Evolutionary conservation across 768 basidiomycete species (phyloP), one percentile per base, ranked within the genome.

Genomic region (Termitomyces titanicus): DNA sequence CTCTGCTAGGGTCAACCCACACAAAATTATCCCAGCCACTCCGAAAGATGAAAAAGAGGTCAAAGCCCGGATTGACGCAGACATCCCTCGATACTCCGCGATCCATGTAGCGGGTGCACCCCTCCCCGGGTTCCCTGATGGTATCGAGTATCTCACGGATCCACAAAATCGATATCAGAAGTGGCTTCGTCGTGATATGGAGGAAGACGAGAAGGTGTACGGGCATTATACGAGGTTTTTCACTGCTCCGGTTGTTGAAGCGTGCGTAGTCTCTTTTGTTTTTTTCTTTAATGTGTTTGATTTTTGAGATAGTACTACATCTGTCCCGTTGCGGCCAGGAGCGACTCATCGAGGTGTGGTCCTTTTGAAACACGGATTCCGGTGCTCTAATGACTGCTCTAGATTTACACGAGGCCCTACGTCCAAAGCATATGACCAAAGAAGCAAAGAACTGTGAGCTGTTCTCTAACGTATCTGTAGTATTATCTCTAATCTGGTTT

Each of bases 161-260:
- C 85, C 88, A 1, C 68, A 67, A 54, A 81, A 79, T 48, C 66
- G 72, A 11, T 80, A 75, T 53, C 79, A 81, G 61, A 53, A 48
- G 53, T 70, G 68, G 63, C 50, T 76, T 43, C 63, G 74, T 24
- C 48, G 63, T 8, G 56, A 50, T 0, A 66, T 70, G 68, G 72
- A 48, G 13, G 8, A 65, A 47, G 64, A 69, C 18, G 61, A 66
- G 7, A 47, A 70, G 17, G 75, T 90, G 12, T 60, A 66, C 15
- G 77, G 81, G 29, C 89, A 92, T 55, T 85, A 85, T 56, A 82
- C 87, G 0, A 70, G 64, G 38, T 61, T 70, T 25, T 83, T 75
- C 62, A 46, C 67, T 5, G 37, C 68, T 10, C 63, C 48, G 6
- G 53, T 81, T 6, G 72, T 84, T 9, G 86, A 90, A 68, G 74